Conservation (phyloP, 305 asterid genomes). For the Fraxinus paxiana region DNA sequence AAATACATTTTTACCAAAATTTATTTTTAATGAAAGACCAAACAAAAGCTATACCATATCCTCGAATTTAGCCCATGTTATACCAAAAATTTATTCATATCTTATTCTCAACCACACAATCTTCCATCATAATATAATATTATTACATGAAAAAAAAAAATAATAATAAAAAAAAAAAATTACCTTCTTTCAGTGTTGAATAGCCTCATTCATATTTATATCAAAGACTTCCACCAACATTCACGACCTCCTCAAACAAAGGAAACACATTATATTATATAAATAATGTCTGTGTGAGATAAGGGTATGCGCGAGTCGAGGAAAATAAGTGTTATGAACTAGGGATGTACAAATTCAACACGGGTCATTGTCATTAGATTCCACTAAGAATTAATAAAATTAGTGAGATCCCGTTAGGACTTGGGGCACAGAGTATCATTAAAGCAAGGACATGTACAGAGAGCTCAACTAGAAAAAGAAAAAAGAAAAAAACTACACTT, state of each 20-base stretch:
- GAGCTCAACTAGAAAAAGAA: neutral
- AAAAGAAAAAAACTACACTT: neutral
- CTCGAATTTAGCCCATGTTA: neutral
- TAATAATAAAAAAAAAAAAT: too few species aligned
- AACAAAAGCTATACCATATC: neutral
- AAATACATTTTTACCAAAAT: too few species aligned
- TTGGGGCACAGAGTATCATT: neutral
- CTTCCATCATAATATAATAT: too few species aligned
- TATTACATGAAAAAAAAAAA: too few species aligned
- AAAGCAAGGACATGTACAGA: neutral
- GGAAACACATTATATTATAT: neutral
- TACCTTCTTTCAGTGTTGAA: neutral
- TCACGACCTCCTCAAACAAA: neutral
- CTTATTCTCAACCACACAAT: too few species aligned
- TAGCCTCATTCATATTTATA: neutral
- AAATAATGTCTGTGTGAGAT: neutral
- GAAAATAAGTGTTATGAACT: neutral
- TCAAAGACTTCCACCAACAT: neutral
- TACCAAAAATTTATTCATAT: too few species aligned
- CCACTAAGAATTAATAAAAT: neutral
- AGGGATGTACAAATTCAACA: neutral
- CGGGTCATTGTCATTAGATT: neutral
- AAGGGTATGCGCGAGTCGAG: neutral
- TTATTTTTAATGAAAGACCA: too few species aligned
- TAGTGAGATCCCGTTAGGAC: neutral